These are phyloP conservation scores for Dryadomyces quercivorus DNA, from an alignment of 2,329 filamentous ascomycete genomes.

Conservation along the genomic window DNA sequence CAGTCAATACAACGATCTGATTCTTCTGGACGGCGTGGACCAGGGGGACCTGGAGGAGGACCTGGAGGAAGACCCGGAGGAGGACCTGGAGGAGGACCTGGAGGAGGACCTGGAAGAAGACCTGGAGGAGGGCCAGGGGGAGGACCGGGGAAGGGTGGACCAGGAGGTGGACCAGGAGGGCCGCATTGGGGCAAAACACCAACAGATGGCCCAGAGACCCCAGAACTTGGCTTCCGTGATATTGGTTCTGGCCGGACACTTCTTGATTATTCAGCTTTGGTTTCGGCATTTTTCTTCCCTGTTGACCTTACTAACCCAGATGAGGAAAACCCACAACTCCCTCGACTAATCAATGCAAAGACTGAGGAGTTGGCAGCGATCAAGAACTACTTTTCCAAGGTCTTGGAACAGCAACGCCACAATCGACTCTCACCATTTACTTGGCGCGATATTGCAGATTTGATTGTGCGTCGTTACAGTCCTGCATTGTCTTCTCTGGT, in stretches of 20 bases:
- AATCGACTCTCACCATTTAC: neutral
- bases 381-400: neutral
- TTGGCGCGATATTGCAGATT: conserved; percentile 3
- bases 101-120: neutral
- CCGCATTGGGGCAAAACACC: too few species aligned
- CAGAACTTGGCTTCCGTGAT: neutral
- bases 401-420: neutral
- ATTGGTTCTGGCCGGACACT: conserved; percentile 1
- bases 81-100: neutral
- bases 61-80: neutral
- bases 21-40: neutral
- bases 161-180: neutral
- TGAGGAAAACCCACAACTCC: neutral
- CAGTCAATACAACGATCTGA: neutral
- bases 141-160: neutral
- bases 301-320: conserved; percentile 6
- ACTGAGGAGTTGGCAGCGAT: neutral
- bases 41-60: neutral
- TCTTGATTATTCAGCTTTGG: conserved; percentile 3
- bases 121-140: neutral
- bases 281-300: conserved; percentile 5
- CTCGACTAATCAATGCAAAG: neutral
- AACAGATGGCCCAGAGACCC: too few species aligned
- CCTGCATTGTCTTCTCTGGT: neutral
- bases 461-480: conserved; percentile 1